phyloP scores from a whole-genome alignment of 495 filamentous ascomycete species.

The Antarctomyces pellizariae region DNA sequence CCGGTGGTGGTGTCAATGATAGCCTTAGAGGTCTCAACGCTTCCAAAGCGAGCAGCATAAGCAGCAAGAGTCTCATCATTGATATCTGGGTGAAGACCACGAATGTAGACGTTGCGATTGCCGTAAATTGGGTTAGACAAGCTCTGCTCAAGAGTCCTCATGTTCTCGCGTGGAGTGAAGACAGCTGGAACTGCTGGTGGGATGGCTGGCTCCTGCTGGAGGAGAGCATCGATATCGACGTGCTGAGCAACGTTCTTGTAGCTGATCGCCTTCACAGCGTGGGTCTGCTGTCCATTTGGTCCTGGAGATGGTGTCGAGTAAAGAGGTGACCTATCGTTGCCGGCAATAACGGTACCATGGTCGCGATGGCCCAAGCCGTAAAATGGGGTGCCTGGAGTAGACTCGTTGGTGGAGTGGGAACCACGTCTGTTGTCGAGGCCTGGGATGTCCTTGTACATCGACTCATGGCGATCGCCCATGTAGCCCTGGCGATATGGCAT shows the following conservation, averaged over 20 bases:
- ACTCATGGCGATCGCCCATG: conserved; percentile 14
- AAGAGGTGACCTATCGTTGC: conserved; percentile 35
- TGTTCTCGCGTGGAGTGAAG: conserved; percentile 46
- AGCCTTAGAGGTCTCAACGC: conserved; percentile 81
- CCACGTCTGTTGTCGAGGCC: conserved; percentile 35
- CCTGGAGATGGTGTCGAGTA: conserved; percentile 40
- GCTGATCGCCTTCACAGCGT: conserved; percentile 22
- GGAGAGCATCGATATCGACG: conserved; percentile 41
- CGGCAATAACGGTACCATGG: conserved; percentile 23
- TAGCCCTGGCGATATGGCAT: conserved; percentile 23
- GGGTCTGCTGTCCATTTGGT: conserved; percentile 34
- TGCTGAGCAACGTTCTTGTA: conserved; percentile 18
- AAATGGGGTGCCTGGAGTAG: conserved; percentile 33
- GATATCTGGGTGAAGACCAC: conserved; percentile 80
- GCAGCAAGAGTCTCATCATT: conserved; percentile 69
- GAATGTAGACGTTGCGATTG: conserved; percentile 90
- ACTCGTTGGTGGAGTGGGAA: conserved; percentile 49
- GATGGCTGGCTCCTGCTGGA: conserved; percentile 55
- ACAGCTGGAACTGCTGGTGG: conserved; percentile 76
- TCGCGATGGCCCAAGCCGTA: conserved; percentile 31
- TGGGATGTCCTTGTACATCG: conserved; percentile 24
- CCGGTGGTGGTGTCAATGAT: conserved; percentile 86
- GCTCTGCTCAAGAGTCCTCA: conserved; percentile 70
- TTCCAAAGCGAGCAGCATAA: conserved; percentile 72
- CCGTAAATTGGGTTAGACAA: conserved; percentile 69